Percentiles rank a stretch among this genome's conserved stretches.
These are phyloP conservation scores for Austroboletus eburneus DNA, from an alignment of 768 basidiomycete genomes.

Conservation along the genomic window DNA sequence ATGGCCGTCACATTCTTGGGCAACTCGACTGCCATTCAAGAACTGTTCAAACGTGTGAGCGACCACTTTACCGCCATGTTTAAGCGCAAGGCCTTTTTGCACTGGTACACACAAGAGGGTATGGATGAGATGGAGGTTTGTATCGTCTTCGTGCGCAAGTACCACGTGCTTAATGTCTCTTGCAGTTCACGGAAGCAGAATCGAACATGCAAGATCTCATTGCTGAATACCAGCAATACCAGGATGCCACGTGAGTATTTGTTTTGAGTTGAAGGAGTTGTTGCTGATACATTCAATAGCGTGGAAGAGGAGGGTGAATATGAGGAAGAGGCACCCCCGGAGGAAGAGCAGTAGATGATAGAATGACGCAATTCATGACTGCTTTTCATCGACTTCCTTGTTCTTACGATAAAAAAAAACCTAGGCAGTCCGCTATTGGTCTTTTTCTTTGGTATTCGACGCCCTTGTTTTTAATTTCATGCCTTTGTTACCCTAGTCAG, in stretches of 20 bases:
- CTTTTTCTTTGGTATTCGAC: slow-evolving; percentile 23
- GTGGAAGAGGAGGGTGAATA: slow-evolving; percentile 87
- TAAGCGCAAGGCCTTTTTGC: slow-evolving; percentile 97
- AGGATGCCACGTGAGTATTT: slow-evolving; percentile 82
- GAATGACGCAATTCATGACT: slow-evolving; percentile 21
- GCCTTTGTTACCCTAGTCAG: slow-evolving; percentile 30
- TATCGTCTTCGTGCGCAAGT: neutral
- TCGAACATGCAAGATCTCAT: slow-evolving; percentile 99
- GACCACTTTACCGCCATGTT: slow-evolving; percentile 99
- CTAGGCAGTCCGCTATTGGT: slow-evolving; percentile 35
- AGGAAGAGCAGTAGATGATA: slow-evolving; percentile 51
- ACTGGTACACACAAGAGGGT: slow-evolving; percentile 99
- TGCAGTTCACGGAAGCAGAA: slow-evolving; percentile 93
- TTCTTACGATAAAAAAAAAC: slow-evolving; percentile 34
- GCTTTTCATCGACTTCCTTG: slow-evolving; percentile 10
- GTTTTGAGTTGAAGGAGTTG: neutral
- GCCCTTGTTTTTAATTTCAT: slow-evolving; percentile 30
- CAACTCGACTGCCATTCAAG: slow-evolving; percentile 96
- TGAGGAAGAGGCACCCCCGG: slow-evolving; percentile 67
- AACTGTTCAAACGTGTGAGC: slow-evolving; percentile 97
- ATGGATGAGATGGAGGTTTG: slow-evolving; percentile 96
- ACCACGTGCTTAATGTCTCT: slow-evolving; percentile 1
- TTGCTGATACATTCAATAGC: slow-evolving; percentile 36
- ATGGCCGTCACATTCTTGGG: slow-evolving; percentile 98
- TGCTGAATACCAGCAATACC: slow-evolving; percentile 96